phyloP scores from a whole-genome alignment of 371 early-diverging fungal genomes.

The Fennellomyces sp. region DNA sequence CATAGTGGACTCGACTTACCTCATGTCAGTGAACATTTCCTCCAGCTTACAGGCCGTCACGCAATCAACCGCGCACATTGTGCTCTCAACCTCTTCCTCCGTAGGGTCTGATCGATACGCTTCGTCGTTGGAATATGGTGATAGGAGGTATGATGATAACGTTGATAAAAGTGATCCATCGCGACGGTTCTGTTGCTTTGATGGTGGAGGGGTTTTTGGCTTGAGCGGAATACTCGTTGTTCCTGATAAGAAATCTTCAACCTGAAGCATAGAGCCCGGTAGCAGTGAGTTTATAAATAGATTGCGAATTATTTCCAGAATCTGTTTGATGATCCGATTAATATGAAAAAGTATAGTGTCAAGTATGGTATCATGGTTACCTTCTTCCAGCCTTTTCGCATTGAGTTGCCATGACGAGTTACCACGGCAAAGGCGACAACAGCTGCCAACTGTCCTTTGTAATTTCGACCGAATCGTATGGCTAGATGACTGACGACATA shows the following conservation, averaged over 20 bases:
- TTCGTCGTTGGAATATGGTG: slow-evolving; percentile 67
- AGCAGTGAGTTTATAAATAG: slow-evolving; percentile 77
- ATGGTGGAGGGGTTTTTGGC: slow-evolving; percentile 50
- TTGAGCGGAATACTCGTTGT: slow-evolving; percentile 74
- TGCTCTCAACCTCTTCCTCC: slow-evolving; percentile 74
- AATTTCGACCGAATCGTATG: slow-evolving; percentile 87
- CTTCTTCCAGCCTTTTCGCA: slow-evolving; percentile 79
- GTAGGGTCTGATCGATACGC: slow-evolving; percentile 66
- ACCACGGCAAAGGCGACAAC: slow-evolving; percentile 83
- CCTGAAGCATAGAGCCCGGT: slow-evolving; percentile 66
- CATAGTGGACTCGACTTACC: slow-evolving; percentile 29
- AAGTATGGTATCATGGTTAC: no score
- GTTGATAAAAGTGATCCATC: slow-evolving; percentile 81
- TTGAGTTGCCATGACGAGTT: slow-evolving; percentile 70
- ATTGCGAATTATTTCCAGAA: slow-evolving; percentile 75
- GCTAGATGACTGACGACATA: slow-evolving; percentile 71
- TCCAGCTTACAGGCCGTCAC: slow-evolving; percentile 75
- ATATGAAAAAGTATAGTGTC: neutral
- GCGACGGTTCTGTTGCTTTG: slow-evolving; percentile 52
- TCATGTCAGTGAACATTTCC: slow-evolving; percentile 72
- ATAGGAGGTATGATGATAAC: slow-evolving; percentile 76
- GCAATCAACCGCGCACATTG: slow-evolving; percentile 73
- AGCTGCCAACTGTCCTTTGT: slow-evolving; percentile 87
- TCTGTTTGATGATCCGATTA: slow-evolving; percentile 29
- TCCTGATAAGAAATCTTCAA: slow-evolving; percentile 77